Base-by-base conservation (phyloP, 73 alveolate species). In the Symbiodinium pilosum region DNA sequence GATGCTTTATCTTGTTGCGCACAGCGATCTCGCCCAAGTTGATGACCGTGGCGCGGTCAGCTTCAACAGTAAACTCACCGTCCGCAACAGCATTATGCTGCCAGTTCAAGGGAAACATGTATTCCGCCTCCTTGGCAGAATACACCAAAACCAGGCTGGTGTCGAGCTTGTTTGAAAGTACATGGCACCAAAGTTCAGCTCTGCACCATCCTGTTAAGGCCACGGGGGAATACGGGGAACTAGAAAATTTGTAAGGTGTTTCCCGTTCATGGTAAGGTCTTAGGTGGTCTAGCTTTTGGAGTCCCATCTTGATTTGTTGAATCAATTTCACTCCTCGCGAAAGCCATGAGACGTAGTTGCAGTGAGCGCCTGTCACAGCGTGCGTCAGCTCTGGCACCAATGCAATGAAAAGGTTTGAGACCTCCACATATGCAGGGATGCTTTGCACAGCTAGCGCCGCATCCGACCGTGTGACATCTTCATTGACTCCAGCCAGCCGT, bases 391-490 rank as follows among this genome's bases (percentile, higher is more conserved):
- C 40, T 14, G 93, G 93, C 56, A 86, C 93, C 39, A 84, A 30
- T 42, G 73, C 92, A 34, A 84, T 43, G 43, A 84, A 86, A 34
- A 52, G 47, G 40, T 84, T 38, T 3, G 92, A 39, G 20, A 4
- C 43, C 92, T 84, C 93, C 54, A 86, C 93, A 39, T 89, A 89
- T 2, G 87, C 96, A 3, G 96, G 96, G 28, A 89, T 89, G 83
- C 88, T 68, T 41, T 69, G 96, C 34, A 89, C 77, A 1, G 96
- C 96, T 24, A 41, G 75, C 26, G 87, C 38, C 6, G 88, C 96
- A n/a, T 89, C 83, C 9, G 96, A 68, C 39, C 39, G 47, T 83
- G 94, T 87, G 69, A 36, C 47, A 9, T 44, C 93, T 64, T 86
- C 93, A 28, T 86, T 86, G 41, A 86, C 83, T 2, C 93, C 93